Conservation (phyloP, 192 early-diverging fungal species). For the Coemansia pectinata region DNA sequence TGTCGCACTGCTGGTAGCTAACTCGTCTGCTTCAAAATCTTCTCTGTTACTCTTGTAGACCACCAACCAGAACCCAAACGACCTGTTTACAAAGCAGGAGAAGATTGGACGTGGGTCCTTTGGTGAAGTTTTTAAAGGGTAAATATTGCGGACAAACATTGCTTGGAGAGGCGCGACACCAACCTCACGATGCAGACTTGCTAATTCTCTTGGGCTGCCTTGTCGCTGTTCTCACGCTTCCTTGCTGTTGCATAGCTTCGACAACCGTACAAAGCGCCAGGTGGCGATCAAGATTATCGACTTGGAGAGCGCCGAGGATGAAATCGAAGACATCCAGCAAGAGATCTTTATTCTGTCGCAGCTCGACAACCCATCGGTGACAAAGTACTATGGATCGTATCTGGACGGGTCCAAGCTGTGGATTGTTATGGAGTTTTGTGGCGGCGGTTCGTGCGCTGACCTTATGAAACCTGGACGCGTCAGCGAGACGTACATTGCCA, state of each 20-base stretch:
- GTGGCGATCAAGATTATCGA: constrained; percentile 99
- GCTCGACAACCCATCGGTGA: constrained; percentile 84
- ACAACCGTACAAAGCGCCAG: constrained; percentile 56
- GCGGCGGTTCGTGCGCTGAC: constrained; percentile 92
- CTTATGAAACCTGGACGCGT: constrained; percentile 86
- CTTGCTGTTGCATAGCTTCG: constrained; percentile 24
- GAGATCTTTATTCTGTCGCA: constrained; percentile 96
- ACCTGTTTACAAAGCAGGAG: constrained; percentile 58
- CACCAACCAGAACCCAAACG: constrained; percentile 52
- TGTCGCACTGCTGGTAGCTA: background rate
- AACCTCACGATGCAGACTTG: background rate
- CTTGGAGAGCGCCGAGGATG: constrained; percentile 94
- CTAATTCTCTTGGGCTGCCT: background rate
- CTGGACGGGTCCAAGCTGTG: constrained; percentile 87
- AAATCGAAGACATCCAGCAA: constrained; percentile 98
- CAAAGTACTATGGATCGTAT: constrained; percentile 87
- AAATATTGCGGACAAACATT: constrained; percentile 15
- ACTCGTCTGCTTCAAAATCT: background rate
- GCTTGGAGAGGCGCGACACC: background rate
- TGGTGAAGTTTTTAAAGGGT: constrained; percentile 85
- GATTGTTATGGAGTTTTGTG: constrained; percentile 99
- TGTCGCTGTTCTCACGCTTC: background rate
- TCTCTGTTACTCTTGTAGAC: background rate
- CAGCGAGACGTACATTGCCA: constrained; percentile 88
- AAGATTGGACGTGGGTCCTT: constrained; percentile 67